Percentiles rank a stretch among this genome's conserved stretches.
These are phyloP conservation scores for Boechera stricta DNA, from an alignment of 345 rosid genomes.

Conservation along the genomic window DNA sequence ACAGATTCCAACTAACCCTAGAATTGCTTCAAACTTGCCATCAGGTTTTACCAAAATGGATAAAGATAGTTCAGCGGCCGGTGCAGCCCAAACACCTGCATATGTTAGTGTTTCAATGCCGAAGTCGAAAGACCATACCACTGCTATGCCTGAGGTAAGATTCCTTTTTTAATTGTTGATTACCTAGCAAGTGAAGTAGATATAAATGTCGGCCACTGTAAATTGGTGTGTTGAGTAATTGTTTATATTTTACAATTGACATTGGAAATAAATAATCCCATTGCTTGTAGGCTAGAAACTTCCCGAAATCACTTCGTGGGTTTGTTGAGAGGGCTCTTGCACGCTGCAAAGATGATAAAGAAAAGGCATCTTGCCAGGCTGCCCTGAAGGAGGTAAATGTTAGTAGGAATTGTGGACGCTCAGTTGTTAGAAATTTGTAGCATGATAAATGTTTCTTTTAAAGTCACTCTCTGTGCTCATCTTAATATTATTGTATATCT, in stretches of 20 bases:
- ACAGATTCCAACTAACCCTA: conserved; percentile 98
- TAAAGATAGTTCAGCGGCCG: conserved; percentile 57
- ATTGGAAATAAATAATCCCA: conserved; percentile 16
- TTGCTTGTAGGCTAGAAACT: conserved; percentile 66
- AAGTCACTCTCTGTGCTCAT: conserved; percentile 15
- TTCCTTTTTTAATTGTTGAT: conserved; percentile 30
- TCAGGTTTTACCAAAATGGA: conserved; percentile 69
- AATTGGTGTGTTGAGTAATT: conserved; percentile 9
- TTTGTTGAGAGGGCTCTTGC: conserved; percentile 91
- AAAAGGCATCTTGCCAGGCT: conserved; percentile 69
- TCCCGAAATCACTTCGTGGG: conserved; percentile 79
- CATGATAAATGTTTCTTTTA: conserved; percentile 22
- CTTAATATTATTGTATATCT: conserved; percentile 15
- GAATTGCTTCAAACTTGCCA: conserved; percentile 91
- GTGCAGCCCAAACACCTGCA: conserved; percentile 71
- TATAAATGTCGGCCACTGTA: conserved; percentile 13
- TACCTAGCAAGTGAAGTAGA: conserved; percentile 36
- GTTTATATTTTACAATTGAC: conserved; percentile 15
- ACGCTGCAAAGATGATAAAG: conserved; percentile 80
- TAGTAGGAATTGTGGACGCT: conserved; percentile 19
- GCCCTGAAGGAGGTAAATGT: conserved; percentile 72
- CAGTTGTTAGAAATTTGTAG: conserved; percentile 17
- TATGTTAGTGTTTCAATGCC: conserved; percentile 78
- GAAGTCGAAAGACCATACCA: conserved; percentile 67
- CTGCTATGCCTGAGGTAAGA: conserved; percentile 76